Base-by-base conservation (phyloP, 129 eudicot species). In the Sambucus nigra region DNA sequence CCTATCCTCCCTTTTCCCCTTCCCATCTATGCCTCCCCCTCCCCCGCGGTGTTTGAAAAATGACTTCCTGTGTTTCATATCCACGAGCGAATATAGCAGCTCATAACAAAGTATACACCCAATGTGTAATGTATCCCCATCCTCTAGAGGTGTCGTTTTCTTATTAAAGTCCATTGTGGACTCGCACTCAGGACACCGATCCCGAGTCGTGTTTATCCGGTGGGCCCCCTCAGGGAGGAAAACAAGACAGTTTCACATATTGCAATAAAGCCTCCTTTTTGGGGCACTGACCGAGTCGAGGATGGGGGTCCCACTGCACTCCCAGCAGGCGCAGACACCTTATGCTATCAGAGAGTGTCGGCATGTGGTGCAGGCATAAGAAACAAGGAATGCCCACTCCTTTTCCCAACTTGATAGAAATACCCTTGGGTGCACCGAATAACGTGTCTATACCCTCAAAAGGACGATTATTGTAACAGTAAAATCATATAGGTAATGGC, bases 291-390 rank as follows among this genome's bases (percentile, higher is more conserved):
- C n/a, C n/a, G n/a, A n/a, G n/a, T n/a, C n/a, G n/a, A n/a, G n/a
- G n/a, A n/a, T n/a, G n/a, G n/a, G n/a, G n/a, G n/a, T n/a, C n/a
- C n/a, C n/a, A n/a, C n/a, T n/a, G n/a, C n/a, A 87, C 45, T 87
- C 96, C 0, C 89, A 94, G 70, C 96, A 87, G 16, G 96, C 89
- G 60, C 86, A 87, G 17, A 87, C 96, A 7, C 96, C 96, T 77
- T 82, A 94, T 5, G 96, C 55, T 66, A 77, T 64, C 46, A 87
- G 39, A 10, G 96, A 87, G 58, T 87, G 96, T 52, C 57, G 76
- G 32, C 96, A 82, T 0, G 96, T 82, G 1, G 89, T 87, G 95
- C 9, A 84, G 87, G 73, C 92, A 86, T 31, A 81, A 87, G 70
- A 75, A 86, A 64, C 92, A 86, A 15, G 95, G 92, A 87, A 86